Conservation (phyloP, 2,329 filamentous ascomycete species). For the Cryphonectria nitschkei region DNA sequence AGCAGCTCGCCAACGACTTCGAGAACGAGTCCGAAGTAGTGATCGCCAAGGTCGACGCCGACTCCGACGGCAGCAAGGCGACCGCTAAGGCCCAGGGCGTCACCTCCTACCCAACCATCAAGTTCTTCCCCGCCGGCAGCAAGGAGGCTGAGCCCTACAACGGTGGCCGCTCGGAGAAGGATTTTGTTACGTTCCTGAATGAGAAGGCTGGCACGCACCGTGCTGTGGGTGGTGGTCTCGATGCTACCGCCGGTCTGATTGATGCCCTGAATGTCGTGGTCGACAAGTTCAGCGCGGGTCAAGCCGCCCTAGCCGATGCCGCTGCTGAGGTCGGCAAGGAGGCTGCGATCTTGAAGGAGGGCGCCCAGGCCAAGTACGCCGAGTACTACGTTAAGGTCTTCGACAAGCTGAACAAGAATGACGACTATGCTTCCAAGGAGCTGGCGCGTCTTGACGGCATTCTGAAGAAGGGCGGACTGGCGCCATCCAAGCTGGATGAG, state of each 20-base stretch:
- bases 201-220: slow-evolving; percentile 87
- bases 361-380: slow-evolving; percentile 73
- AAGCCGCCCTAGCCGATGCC: slow-evolving; percentile 64
- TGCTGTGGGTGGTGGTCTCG: slow-evolving; percentile 76
- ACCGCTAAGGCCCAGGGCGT: slow-evolving; percentile 77
- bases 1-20: slow-evolving; percentile 83
- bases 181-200: slow-evolving; percentile 83
- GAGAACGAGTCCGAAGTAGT: slow-evolving; percentile 75
- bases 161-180: slow-evolving; percentile 75
- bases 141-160: slow-evolving; percentile 72
- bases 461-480: slow-evolving; percentile 83
- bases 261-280: slow-evolving; percentile 77
- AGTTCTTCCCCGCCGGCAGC: slow-evolving; percentile 90
- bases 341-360: slow-evolving; percentile 65
- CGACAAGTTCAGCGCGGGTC: slow-evolving; percentile 67
- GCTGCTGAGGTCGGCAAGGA: slow-evolving; percentile 73
- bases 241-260: slow-evolving; percentile 80
- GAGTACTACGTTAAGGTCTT: slow-evolving; percentile 94
- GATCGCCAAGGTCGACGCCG: slow-evolving; percentile 94
- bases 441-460: slow-evolving; percentile 77
- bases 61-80: slow-evolving; percentile 82
- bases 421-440: slow-evolving; percentile 84
- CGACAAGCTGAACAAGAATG: slow-evolving; percentile 78
- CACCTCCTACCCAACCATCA: slow-evolving; percentile 92
- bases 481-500: slow-evolving; percentile 86